Percentiles rank a stretch among this genome's conserved stretches.
Evolutionary conservation across 805 yeast species (phyloP).

Genomic region (Pichia thaimueangensis): DNA sequence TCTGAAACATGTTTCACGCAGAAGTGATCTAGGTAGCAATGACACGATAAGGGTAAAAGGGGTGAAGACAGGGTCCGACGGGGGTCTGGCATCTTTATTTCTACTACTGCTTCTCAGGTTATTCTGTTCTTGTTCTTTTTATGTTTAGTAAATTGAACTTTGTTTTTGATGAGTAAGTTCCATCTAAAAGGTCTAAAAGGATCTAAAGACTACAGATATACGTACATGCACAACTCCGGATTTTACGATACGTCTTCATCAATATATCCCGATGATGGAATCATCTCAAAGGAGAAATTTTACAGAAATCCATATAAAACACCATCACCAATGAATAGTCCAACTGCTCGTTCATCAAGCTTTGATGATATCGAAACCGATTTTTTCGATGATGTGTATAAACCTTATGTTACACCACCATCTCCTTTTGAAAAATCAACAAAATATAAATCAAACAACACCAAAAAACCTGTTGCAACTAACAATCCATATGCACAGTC

Average conservation of each 20-base stretch:
- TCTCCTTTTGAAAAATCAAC: conserved; percentile 13
- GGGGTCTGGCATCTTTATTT: too few species aligned
- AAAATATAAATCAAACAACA: neutral
- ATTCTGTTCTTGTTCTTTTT: too few species aligned
- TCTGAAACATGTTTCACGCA: conserved; percentile 6
- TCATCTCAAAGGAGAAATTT: neutral
- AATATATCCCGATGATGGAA: neutral
- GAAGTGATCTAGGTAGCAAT: neutral
- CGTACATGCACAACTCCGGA: neutral
- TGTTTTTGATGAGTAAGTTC: too few species aligned
- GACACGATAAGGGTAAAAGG: neutral
- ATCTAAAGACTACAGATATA: neutral
- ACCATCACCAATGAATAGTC: neutral
- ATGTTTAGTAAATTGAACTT: too few species aligned
- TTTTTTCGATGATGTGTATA: conserved; percentile 12
- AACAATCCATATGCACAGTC: conserved; percentile 39
- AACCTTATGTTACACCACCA: conserved; percentile 15
- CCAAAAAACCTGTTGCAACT: too few species aligned
- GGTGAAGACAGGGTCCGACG: too few species aligned
- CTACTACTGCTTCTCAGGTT: too few species aligned
- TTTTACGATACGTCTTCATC: conserved; percentile 8
- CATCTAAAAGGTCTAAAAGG: too few species aligned
- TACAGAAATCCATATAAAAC: neutral
- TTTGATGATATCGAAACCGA: neutral
- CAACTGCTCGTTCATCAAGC: neutral